phyloP scores from a whole-genome alignment of 257 asterid genomes.

The Verbascum thapsus region DNA sequence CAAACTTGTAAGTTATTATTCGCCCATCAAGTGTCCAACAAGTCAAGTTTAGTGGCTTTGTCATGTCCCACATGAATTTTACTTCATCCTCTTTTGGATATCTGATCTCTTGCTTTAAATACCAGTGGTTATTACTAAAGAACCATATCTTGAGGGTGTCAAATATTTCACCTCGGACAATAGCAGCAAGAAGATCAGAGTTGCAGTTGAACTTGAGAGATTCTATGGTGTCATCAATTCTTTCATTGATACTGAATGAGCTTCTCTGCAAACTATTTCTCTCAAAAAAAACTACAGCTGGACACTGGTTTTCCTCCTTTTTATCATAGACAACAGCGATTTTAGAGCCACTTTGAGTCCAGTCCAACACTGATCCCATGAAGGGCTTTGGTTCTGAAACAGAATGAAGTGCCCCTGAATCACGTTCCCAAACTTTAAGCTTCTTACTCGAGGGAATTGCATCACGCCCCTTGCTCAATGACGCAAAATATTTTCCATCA shows the following conservation, averaged over 20 bases:
- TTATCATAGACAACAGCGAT: constrained; percentile 65
- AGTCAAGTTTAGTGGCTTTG: constrained; percentile 64
- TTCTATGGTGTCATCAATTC: constrained; percentile 56
- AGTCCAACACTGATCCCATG: constrained; percentile 76
- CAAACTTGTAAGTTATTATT: constrained; percentile 57
- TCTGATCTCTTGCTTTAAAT: constrained; percentile 85
- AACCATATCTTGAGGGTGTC: constrained; percentile 83
- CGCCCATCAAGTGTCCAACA: constrained; percentile 80
- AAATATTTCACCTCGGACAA: constrained; percentile 64
- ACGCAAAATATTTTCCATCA: constrained; percentile 85
- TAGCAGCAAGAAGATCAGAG: constrained; percentile 86
- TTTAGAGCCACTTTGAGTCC: constrained; percentile 88
- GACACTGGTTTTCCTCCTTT: constrained; percentile 58
- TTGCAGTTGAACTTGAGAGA: constrained; percentile 82
- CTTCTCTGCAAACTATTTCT: constrained; percentile 90
- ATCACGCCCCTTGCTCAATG: constrained; percentile 60
- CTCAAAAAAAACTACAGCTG: constrained; percentile 77
- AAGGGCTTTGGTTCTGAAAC: constrained; percentile 76
- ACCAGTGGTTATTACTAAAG: constrained; percentile 91
- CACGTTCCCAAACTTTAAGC: constrained; percentile 98
- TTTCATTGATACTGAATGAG: constrained; percentile 68
- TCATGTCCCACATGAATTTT: constrained; percentile 83
- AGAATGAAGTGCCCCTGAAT: constrained; percentile 78
- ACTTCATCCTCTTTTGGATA: constrained; percentile 61
- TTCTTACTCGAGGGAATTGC: constrained; percentile 50